Evolutionary conservation across 441 rosid species (phyloP).

Genomic region (Jatropha multifida): DNA sequence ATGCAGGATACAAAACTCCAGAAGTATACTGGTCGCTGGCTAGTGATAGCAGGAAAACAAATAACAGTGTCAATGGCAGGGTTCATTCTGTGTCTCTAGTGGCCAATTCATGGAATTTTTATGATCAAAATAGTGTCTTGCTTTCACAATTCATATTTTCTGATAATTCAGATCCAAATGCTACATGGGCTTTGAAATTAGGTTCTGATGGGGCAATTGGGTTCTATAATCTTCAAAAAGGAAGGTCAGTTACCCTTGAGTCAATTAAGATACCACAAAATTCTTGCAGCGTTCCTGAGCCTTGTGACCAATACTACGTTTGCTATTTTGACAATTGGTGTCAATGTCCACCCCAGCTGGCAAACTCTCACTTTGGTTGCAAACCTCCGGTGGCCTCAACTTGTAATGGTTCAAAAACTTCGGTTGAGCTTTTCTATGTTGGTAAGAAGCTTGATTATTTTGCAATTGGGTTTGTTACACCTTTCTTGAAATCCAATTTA

Average conservation of each 20-base stretch:
- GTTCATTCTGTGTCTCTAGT: conserved; percentile 40
- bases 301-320: conserved; percentile 54
- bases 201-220: conserved; percentile 49
- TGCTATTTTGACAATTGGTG: conserved; percentile 55
- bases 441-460: conserved; percentile 60
- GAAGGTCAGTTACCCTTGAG: conserved; percentile 32
- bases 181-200: conserved; percentile 62
- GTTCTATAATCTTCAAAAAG: conserved; percentile 46
- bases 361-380: conserved; percentile 33
- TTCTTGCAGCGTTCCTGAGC: conserved; percentile 59
- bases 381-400: conserved; percentile 53
- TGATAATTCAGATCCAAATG: conserved; percentile 36
- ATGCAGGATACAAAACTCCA: conserved; percentile 56
- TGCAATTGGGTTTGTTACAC: conserved; percentile 52
- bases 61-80: conserved; percentile 36
- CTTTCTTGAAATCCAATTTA: conserved; percentile 46
- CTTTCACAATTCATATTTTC: conserved; percentile 51
- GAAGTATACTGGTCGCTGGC: conserved; percentile 78
- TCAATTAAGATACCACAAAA: conserved; percentile 44
- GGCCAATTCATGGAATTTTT: conserved; percentile 72
- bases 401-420: conserved; percentile 35
- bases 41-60: conserved; percentile 41
- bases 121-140: conserved; percentile 44
- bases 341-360: conserved; percentile 51
- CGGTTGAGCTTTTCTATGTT: conserved; percentile 45